These are phyloP conservation scores for Fistulifera pelliculosa DNA, from an alignment of 108 stramenopile species.

Conservation along the genomic window DNA sequence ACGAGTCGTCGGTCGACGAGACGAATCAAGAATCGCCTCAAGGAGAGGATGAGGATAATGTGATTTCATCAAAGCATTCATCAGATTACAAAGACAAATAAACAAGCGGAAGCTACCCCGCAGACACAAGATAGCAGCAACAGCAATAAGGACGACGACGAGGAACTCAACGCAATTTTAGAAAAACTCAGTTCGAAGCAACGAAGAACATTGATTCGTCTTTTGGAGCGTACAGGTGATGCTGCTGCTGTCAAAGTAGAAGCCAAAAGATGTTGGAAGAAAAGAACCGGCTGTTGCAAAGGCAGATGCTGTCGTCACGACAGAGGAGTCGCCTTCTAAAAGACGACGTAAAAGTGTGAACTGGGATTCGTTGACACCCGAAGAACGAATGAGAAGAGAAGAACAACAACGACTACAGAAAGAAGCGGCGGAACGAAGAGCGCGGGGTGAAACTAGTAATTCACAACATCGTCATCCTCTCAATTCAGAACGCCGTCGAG, in stretches of 20 bases:
- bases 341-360: conserved; percentile 22
- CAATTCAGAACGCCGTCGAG: conserved; percentile 76
- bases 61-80: too few species aligned
- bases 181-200: conserved; percentile 70
- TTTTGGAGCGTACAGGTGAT: conserved; percentile 11
- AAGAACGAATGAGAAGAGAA: conserved; percentile 65
- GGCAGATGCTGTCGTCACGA: conserved; percentile 19
- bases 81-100: conserved; percentile 7
- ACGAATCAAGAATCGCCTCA: too few species aligned
- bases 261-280: conserved; percentile 7
- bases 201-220: conserved; percentile 9
- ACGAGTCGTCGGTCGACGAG: conserved; percentile 11
- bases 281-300: conserved; percentile 3
- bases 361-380: conserved; percentile 40
- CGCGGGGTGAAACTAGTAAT: conserved; percentile 22
- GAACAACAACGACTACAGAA: conserved; percentile 54
- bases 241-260: conserved; percentile 7
- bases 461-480: conserved; percentile 51
- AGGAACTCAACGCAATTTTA: conserved; percentile 33
- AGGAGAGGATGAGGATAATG: too few species aligned
- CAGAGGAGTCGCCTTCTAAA: conserved; percentile 10
- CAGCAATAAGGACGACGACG: conserved; percentile 1
- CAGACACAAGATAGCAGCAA: neutral
- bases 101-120: neutral
- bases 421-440: conserved; percentile 65